These are phyloP conservation scores for Penicillium malachiteum DNA, from an alignment of 495 filamentous ascomycete genomes.

Conservation along the genomic window DNA sequence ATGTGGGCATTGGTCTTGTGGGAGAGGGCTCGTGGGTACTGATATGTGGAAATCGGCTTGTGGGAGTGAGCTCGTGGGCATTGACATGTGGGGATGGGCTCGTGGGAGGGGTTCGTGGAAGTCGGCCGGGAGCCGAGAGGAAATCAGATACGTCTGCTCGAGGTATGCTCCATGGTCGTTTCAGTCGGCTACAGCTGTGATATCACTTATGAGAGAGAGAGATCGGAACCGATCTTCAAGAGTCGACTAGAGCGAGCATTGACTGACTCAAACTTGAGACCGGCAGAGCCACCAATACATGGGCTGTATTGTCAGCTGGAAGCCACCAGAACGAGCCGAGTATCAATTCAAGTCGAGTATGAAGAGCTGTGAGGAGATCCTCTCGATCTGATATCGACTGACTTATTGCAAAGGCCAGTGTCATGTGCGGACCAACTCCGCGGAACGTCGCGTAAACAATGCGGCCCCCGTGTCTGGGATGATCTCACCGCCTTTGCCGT, in stretches of 20 bases:
- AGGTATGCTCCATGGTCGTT: not conserved
- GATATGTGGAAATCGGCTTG: too few species aligned
- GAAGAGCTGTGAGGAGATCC: not conserved
- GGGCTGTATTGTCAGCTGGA: too few species aligned
- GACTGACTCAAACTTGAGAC: not conserved
- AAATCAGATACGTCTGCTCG: not conserved
- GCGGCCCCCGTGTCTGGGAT: not conserved
- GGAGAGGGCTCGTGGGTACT: too few species aligned
- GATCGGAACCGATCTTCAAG: not conserved
- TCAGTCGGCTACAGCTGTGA: not conserved
- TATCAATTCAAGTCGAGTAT: too few species aligned
- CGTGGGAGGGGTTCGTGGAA: not conserved
- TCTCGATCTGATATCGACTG: not conserved
- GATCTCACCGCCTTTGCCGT: not conserved
- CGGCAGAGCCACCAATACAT: too few species aligned
- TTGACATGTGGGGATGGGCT: not conserved
- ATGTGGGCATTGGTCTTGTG: too few species aligned
- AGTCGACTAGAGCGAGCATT: constrained; percentile 2
- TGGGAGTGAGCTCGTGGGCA: not conserved
- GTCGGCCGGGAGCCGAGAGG: not conserved
- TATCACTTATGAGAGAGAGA: not conserved
- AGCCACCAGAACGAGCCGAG: too few species aligned
- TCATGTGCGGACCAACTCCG: not conserved
- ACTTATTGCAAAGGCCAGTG: not conserved
- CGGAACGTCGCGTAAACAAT: not conserved